Evolutionary conservation across 2,329 filamentous ascomycete species (phyloP).

Genomic region (Ophiostoma pallidulum): DNA sequence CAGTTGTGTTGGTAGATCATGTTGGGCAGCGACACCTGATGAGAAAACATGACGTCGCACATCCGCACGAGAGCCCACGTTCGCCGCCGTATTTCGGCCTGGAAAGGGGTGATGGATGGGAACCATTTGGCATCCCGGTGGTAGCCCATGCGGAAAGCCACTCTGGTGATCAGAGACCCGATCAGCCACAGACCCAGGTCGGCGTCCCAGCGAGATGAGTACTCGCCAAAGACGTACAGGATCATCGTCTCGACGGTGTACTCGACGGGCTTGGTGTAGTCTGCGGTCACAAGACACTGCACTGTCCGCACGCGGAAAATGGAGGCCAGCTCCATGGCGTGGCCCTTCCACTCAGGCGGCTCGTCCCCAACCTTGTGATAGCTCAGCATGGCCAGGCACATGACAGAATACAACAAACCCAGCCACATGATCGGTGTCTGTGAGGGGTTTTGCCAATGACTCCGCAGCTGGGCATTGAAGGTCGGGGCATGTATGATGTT

Average conservation of each 20-base stretch:
- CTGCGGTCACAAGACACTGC: conserved; percentile 65
- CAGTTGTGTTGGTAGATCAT: conserved; percentile 69
- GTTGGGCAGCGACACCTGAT: conserved; percentile 55
- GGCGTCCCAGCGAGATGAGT: conserved; percentile 62
- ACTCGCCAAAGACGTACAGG: conserved; percentile 67
- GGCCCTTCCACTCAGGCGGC: conserved; percentile 67
- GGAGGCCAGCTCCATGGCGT: conserved; percentile 47
- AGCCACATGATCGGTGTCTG: conserved; percentile 71
- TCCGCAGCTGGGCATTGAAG: conserved; percentile 62
- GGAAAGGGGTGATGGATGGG: conserved; percentile 59
- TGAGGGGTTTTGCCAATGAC: conserved; percentile 61
- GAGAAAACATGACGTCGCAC: conserved; percentile 67
- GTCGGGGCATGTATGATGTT: conserved; percentile 75
- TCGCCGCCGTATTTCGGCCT: conserved; percentile 64
- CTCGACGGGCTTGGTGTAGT: conserved; percentile 66
- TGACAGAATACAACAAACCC: conserved; percentile 64
- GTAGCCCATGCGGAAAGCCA: conserved; percentile 62
- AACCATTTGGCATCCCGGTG: conserved; percentile 72
- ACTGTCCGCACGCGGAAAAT: conserved; percentile 65
- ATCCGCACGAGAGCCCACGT: conserved; percentile 64
- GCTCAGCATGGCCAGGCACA: conserved; percentile 68
- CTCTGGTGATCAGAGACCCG: conserved; percentile 43
- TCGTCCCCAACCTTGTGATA: conserved; percentile 74
- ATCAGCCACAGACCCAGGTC: conserved; percentile 58
- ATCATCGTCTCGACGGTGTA: conserved; percentile 72